Base-by-base conservation (phyloP, 805 yeast species). In the Kluyveromyces lactis region DNA sequence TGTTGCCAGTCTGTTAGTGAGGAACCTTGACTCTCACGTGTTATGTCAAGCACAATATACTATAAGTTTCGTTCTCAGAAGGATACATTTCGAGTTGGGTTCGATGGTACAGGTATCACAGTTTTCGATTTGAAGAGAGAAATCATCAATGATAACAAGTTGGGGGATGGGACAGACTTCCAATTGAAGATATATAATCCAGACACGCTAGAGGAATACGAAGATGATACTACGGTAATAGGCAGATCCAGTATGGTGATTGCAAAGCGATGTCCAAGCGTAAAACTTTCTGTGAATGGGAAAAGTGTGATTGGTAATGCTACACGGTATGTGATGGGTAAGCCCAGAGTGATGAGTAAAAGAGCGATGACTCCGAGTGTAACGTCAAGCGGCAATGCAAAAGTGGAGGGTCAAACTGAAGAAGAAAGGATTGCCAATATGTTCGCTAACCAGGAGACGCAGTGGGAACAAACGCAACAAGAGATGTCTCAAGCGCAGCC, bases 21-120 rank as follows among this genome's bases (percentile, higher is more conserved):
- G n/a, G n/a, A n/a, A n/a, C n/a, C n/a, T n/a, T n/a, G 24, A 6
- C 6, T 21, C 24, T 21, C 6, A 9, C 9, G 6, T 9, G 9
- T 21, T n/a, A 86, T 86, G 95, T 82, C 95, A 7, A 85, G 95
- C 11, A 81, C 85, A 2, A 84, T 90, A 9, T 92, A 86, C 58
- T 90, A 90, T 58, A 72, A 78, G 56, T 90, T 92, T 62, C 66
- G 77, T 44, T 90, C 95, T 12, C 96, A 89, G 58, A 81, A 79
- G 53, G 79, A 75, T 31, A 80, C 84, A 21, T 77, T 84, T 1
- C 73, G 94, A 31, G 76, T 92, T 19, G 72, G 80, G 34, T 92
- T 92, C 56, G 98, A 92, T 59, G 99, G 98, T 16, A 90, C 98
- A 0, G 97, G 97, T 21, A 77, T 92, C 31, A 86, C 95, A 2